phyloP scores from a whole-genome alignment of 257 asterid genomes.

The Haberlea rhodopensis region DNA sequence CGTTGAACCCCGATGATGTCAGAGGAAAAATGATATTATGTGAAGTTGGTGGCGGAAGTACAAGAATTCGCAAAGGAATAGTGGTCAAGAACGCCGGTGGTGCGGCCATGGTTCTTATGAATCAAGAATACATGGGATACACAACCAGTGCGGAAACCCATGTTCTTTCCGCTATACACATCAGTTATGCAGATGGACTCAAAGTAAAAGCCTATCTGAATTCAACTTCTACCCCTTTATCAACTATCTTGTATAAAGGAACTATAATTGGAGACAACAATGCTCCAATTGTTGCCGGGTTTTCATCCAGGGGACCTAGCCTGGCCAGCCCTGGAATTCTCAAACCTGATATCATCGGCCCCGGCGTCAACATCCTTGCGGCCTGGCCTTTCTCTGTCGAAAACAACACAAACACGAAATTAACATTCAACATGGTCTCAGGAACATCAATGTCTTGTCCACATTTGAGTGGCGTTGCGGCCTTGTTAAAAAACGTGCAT shows the following conservation, averaged over 20 bases:
- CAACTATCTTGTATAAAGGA: conserved; percentile 34
- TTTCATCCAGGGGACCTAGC: conserved; percentile 56
- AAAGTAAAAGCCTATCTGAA: conserved; percentile 36
- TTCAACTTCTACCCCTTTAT: conserved; percentile 33
- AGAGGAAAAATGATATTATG: conserved; percentile 42
- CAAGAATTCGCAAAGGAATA: conserved; percentile 40
- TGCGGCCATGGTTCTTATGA: conserved; percentile 47
- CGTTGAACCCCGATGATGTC: conserved; percentile 26
- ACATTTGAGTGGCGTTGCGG: conserved; percentile 49
- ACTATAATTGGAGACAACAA: conserved; percentile 28
- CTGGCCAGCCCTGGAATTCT: conserved; percentile 44
- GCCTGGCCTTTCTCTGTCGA: conserved; percentile 45
- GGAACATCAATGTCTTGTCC: conserved; percentile 63
- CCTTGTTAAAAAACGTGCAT: conserved; percentile 46
- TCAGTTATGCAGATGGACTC: conserved; percentile 36
- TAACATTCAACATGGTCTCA: conserved; percentile 38
- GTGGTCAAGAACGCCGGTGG: conserved; percentile 45
- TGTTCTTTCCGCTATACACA: conserved; percentile 44
- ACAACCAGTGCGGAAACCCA: conserved; percentile 39
- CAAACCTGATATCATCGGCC: conserved; percentile 53
- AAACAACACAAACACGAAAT: conserved; percentile 26
- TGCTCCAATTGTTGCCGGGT: conserved; percentile 38
- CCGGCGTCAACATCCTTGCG: conserved; percentile 47
- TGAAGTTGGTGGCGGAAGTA: conserved; percentile 38
- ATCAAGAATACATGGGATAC: conserved; percentile 29